A percentile compares a stretch with the other conserved stretches of the same genome.
Evolutionary conservation across 2,329 filamentous ascomycete species (phyloP).

Genomic region (Diaporthe velutina): DNA sequence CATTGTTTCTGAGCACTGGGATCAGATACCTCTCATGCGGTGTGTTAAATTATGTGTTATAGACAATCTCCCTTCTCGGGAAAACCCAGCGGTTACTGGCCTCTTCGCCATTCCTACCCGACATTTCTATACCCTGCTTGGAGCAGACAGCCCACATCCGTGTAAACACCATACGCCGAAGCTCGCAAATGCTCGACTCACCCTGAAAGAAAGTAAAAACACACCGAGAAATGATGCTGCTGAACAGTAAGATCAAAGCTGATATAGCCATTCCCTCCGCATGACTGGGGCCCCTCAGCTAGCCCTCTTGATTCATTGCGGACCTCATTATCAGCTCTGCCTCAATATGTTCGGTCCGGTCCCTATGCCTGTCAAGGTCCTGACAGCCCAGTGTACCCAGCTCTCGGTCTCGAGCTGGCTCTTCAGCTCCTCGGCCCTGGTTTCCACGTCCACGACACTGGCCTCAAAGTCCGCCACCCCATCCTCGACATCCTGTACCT

Average conservation of each 20-base stretch:
- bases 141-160: slow-evolving; percentile 4
- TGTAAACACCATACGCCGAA: slow-evolving; percentile 35
- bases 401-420: slow-evolving; percentile 73
- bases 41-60: slow-evolving; percentile 37
- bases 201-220: too few species aligned
- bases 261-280: too few species aligned
- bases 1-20: slow-evolving; percentile 8
- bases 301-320: background rate
- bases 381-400: slow-evolving; percentile 74
- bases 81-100: slow-evolving; percentile 10
- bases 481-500: slow-evolving; percentile 89
- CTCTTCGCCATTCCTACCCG: background rate
- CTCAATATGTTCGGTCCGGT: slow-evolving; percentile 69
- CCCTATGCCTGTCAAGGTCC: slow-evolving; percentile 71
- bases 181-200: slow-evolving; percentile 30
- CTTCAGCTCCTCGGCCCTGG: slow-evolving; percentile 72
- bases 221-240: background rate
- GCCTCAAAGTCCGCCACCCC: slow-evolving; percentile 83
- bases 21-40: slow-evolving; percentile 1
- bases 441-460: slow-evolving; percentile 80
- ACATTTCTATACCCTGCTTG: background rate
- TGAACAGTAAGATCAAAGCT: background rate
- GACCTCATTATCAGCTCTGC: slow-evolving; percentile 29
- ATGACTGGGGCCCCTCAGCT: background rate
- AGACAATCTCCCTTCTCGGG: slow-evolving; percentile 37